Evolutionary conservation across 1,284 basidiomycete genomes (phyloP), one percentile per base, ranked within the genome.

Genomic region (Ustilago curta): DNA sequence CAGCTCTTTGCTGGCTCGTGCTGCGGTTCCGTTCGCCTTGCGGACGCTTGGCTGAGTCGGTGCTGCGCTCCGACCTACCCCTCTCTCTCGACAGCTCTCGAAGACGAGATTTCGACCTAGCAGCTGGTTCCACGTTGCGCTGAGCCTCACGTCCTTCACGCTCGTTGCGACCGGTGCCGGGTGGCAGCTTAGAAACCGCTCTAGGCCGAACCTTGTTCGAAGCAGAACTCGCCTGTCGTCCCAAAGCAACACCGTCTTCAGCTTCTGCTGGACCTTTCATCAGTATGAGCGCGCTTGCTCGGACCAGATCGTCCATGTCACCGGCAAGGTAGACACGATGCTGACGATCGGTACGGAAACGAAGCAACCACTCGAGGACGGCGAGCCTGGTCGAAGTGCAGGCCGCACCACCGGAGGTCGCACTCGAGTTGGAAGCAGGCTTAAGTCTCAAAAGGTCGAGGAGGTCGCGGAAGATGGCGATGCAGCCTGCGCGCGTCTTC

Each of bases 291-390:
- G 66, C 70, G 39, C 67, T 65, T 2, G 55, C 59, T 14, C 44
- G 25, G 39, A 70, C 79, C 35, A 87, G 86, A 35, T 88, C 85
- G 58, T 86, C 86, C 31, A 86, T 65, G 48, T 88, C 85, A 27
- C 82, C 81, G 19, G 86, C 81, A 68, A 93, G 91, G 84, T 92
- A 97, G 42, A 99, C 85, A 16, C 91, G 89, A 84, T 99, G 97
- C 79, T 95, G 92, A 3, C 93, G 90, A 83, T 97, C 95, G 1
- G 93, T 94, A 52, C 97, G 89, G 23, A 99, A 87, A 12, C 94
- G 91, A 87, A 95, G 90, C 64, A 97, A 84, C 88, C 95, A 97
- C 81, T 96, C 93, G 9, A 99, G 87, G 2, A 92, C 89, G 3
- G 90, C 87, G 18, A 98, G 85, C 25, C 93, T 88, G 0, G 92